Evolutionary conservation across 495 filamentous ascomycete genomes (phyloP).

Genomic region (Acidomyces sp.): DNA sequence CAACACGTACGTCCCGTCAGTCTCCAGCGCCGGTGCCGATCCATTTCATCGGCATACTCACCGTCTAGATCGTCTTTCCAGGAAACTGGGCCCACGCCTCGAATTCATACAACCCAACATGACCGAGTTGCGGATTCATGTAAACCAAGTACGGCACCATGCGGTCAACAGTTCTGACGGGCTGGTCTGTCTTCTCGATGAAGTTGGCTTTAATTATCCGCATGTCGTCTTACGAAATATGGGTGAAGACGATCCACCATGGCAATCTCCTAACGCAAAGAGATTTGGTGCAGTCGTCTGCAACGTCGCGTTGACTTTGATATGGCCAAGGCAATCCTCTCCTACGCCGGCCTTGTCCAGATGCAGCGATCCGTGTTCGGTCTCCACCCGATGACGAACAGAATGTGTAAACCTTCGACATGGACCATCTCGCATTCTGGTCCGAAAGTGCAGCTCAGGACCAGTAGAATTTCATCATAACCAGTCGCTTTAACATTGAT

Average conservation of each 20-base stretch:
- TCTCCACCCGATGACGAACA: slow-evolving; percentile 35
- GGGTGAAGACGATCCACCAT: slow-evolving; percentile 43
- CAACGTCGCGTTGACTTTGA: slow-evolving; percentile 31
- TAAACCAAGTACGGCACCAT: slow-evolving; percentile 36
- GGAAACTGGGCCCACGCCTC: slow-evolving; percentile 24
- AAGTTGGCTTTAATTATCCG: slow-evolving; percentile 37
- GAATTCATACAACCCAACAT: slow-evolving; percentile 34
- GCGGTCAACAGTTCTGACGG: slow-evolving; percentile 25
- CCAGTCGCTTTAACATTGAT: neutral
- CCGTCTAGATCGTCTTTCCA: slow-evolving; percentile 27
- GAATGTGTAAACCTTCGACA: slow-evolving; percentile 32
- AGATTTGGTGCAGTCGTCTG: slow-evolving; percentile 30
- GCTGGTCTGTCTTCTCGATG: slow-evolving; percentile 3
- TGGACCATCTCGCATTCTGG: slow-evolving; percentile 2
- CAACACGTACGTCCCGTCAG: slow-evolving; percentile 36
- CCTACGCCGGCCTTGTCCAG: slow-evolving; percentile 28
- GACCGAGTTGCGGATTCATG: slow-evolving; percentile 41
- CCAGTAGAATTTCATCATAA: neutral
- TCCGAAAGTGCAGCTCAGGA: neutral
- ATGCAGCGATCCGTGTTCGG: slow-evolving; percentile 35
- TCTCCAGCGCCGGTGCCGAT: slow-evolving; percentile 41
- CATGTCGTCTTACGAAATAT: slow-evolving; percentile 44
- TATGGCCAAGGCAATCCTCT: slow-evolving; percentile 28
- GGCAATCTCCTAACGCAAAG: slow-evolving; percentile 39
- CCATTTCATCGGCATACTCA: slow-evolving; percentile 39